Base-by-base conservation (phyloP, 2,329 filamentous ascomycete species). In the Zasmidium citrigriseum region DNA sequence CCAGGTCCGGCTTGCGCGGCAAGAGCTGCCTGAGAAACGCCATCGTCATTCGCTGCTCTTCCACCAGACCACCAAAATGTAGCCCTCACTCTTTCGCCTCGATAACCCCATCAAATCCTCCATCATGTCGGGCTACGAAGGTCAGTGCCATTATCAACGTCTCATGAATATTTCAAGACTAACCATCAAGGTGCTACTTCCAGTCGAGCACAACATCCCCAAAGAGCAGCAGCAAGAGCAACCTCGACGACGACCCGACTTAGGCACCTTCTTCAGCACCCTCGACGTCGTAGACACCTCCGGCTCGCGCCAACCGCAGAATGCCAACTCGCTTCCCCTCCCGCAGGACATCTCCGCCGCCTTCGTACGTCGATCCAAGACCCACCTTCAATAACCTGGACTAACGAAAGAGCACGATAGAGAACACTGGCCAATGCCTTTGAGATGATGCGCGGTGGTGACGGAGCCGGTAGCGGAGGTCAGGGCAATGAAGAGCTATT, bases 231-330 rank as follows among this genome's bases (percentile, higher is more conserved):
- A 72, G 24, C 49, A 65, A 24, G 55, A 57, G 45, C 64, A 72
- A 54, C 68, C 70, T 61, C 74, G 74, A 18, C 83, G 83, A 62
- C 82, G 85, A 52, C 86, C 86, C 24, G 86, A 88, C 70, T 80
- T 88, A 44, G 85, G 82, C 44, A 86, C 84, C 66, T 88, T 88
- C 78, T 87, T 87, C 76, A 80, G 81, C 57, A 82, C 83, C 46
- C 82, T 88, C 59, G 82, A 86, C 66, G 80, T 85, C 57, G 76
- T 81, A 25, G 79, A 82, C 60, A 84, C 82, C 9, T 82, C 80
- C 25, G 78, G 82, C 68, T 64, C 76, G 23, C 82, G 81, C 46
- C 67, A 68, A 23, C 73, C 74, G 50, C 78, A 79, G 54, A 83
- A 86, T 66, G 76, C 77, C n/a, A 75, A 87, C 71, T 82, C 85